Evolutionary conservation across 768 basidiomycete genomes (phyloP), one percentile per base, ranked within the genome.

Genomic region (Xerocomellus amylosporus): DNA sequence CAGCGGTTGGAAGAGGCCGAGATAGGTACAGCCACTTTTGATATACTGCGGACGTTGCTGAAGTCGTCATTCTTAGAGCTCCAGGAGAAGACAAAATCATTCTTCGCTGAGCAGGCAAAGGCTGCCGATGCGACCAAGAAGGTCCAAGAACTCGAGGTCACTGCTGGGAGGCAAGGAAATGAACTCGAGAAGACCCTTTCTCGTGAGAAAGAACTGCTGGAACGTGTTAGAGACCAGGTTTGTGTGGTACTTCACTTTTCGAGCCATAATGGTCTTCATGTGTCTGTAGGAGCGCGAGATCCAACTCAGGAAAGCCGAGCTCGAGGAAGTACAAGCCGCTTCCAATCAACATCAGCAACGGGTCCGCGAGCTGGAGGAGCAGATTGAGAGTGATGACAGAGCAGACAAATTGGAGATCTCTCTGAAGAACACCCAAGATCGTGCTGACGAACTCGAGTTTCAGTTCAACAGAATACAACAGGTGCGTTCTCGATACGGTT

Each of bases 341-440:
- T 77, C 80, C 5, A 79, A 81, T 46, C 78, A 79, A 44, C 76
- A 78, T 56, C 77, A 79, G 55, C 78, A 83, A 42, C 76, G 80
- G 51, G 77, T 86, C 24, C 84, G 82, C 26, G 88, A 92, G 59
- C 71, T 93, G 31, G 84, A 89, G 62, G 90, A 92, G 56, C 87
- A 90, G 59, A 85, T 93, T 20, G 84, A 92, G 68, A 85, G 81
- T 55, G 90, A 93, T 64, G 89, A 93, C 69, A 85, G 88, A 39
- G 84, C 85, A 15, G 90, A 91, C 58, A 78, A 79, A 40, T 71
- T 92, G 24, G 90, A 92, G 65, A 72, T 73, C 42, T 86, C 86
- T 8, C 72, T 93, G 44, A 86, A 85, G 64, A 85, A 90, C 62
- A 86, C 86, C 24, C 88, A 90, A 62, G 84, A 93, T 62, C 86